Base-by-base conservation (phyloP, 2,329 filamentous ascomycete genomes). In the Didymosphaeria variabile region DNA sequence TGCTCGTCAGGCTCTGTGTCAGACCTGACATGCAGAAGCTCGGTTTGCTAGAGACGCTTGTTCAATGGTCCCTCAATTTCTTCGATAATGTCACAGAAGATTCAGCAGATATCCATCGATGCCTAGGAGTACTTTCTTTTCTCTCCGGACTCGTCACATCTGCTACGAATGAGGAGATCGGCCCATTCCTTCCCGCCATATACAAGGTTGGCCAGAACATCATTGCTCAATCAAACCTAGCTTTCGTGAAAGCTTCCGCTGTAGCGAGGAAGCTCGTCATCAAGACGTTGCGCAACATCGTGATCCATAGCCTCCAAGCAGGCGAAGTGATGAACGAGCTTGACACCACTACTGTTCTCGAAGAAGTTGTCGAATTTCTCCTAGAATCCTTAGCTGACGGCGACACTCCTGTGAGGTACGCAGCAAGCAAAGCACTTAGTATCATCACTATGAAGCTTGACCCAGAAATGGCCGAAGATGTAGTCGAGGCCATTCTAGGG, bases 341-440 rank as follows among this genome's bases (percentile, higher is more conserved):
- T 3, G 79, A 84, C 55, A 64, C 74, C 2, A 78, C 75, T 1
- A 68, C 71, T 19, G 69, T 74, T 77, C 58, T 97, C 17, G 94
- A 98, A 79, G 89, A 90, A 32, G 87, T 91, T 5, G 93, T 99
- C 67, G 91, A 93, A 57, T 89, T 91, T 70, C 84, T 97, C 3
- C 84, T 99, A 2, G 90, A 92, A 61, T 85, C 86, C 13, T 82
- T 98, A 1, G 88, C 88, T 1, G 95, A 99, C 76, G 91, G 92
- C 62, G 94, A 98, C 71, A 97, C 94, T 0, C 93, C 93, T 0
- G 94, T 99, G 13, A 86, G 95, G 40, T 87, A 97, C 69, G 91
- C 94, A 34, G 92, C 94, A 21, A 97, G 93, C 77, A 99, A 99
- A 79, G 91, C 93, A 4, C 86, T 98, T 47, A 97, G 93, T 77